These are phyloP conservation scores for Arachis stenosperma DNA, from an alignment of 306 rosid genomes.

Conservation along the genomic window DNA sequence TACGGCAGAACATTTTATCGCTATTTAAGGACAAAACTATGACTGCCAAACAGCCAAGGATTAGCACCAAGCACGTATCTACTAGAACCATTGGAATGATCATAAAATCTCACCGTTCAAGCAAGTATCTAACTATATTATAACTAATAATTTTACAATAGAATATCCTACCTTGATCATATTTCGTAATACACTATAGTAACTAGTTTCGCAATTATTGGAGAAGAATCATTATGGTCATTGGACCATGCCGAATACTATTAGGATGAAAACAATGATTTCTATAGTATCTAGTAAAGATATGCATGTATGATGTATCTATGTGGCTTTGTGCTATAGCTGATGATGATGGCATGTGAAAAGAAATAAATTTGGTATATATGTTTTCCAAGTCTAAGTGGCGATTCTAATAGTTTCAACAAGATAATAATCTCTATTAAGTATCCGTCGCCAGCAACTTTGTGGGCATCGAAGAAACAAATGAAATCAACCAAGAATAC, in stretches of 20 bases:
- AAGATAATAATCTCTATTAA: background rate
- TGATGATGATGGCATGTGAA: background rate
- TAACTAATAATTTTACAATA: background rate
- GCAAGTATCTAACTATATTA: background rate
- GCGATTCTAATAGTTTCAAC: background rate
- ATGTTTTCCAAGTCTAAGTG: background rate
- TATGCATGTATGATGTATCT: background rate
- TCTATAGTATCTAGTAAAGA: too few species aligned
- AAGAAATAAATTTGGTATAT: background rate
- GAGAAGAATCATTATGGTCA: background rate
- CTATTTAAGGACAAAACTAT: background rate
- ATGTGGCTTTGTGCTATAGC: background rate
- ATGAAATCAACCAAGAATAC: constrained; percentile 33
- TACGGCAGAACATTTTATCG: background rate
- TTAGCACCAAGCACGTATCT: background rate
- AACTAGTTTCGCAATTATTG: background rate
- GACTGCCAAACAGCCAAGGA: background rate
- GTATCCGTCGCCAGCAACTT: constrained; percentile 26
- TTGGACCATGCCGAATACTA: background rate
- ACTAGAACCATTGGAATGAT: constrained; percentile 1
- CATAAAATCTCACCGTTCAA: background rate
- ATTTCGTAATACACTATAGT: background rate
- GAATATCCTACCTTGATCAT: background rate
- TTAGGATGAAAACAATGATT: too few species aligned
- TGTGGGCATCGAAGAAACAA: constrained; percentile 47